Conservation (phyloP, 2,329 filamentous ascomycete species). For the Trichoderma harzianum region DNA sequence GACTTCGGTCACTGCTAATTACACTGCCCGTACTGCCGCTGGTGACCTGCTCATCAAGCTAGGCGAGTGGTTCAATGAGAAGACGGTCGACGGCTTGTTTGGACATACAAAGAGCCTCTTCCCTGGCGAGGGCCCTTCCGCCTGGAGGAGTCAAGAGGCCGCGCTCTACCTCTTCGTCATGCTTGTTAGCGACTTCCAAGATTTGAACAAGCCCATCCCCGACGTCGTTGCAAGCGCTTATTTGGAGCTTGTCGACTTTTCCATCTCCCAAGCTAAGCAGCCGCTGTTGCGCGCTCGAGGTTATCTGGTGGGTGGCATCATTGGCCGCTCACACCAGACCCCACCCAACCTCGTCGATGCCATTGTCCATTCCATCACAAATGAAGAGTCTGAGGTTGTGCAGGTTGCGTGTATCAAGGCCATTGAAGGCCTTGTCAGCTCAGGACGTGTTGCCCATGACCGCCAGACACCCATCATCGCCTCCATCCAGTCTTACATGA, state of each 20-base stretch:
- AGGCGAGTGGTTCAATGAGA: slow-evolving; percentile 79
- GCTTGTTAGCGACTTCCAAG: slow-evolving; percentile 77
- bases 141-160: slow-evolving; percentile 69
- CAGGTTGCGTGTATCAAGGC: slow-evolving; percentile 89
- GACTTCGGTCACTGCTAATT: slow-evolving; percentile 91
- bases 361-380: slow-evolving; percentile 70
- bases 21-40: slow-evolving; percentile 88
- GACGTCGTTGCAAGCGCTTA: slow-evolving; percentile 68
- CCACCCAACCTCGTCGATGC: slow-evolving; percentile 66
- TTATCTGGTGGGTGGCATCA: slow-evolving; percentile 77
- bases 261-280: slow-evolving; percentile 66
- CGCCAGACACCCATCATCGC: slow-evolving; percentile 59
- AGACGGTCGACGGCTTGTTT: slow-evolving; percentile 74
- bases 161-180: slow-evolving; percentile 82
- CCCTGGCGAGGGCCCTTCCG: slow-evolving; percentile 41
- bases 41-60: slow-evolving; percentile 91
- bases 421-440: slow-evolving; percentile 63
- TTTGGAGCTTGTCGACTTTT: slow-evolving; percentile 74
- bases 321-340: slow-evolving; percentile 66
- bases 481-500: slow-evolving; percentile 71
- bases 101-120: slow-evolving; percentile 74
- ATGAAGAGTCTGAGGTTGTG: slow-evolving; percentile 80
- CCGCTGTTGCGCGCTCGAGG: slow-evolving; percentile 81
- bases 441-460: slow-evolving; percentile 49
- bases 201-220: slow-evolving; percentile 69